phyloP scores from a whole-genome alignment of 192 early-diverging fungal species.

The Backusella tuberculispora region DNA sequence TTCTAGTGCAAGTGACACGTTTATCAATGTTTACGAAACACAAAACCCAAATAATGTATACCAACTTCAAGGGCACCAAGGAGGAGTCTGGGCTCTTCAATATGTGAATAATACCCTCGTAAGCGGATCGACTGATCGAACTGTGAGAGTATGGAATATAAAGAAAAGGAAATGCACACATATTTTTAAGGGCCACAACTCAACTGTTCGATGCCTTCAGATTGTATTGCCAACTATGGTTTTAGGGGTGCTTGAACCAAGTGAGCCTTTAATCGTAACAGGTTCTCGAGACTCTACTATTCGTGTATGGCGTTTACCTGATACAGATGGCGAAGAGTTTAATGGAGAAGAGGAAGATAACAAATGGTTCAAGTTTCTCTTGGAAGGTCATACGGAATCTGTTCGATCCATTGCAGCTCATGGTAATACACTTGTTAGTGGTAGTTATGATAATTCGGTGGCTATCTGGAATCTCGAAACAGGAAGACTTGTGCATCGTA shows the following conservation, averaged over 20 bases:
- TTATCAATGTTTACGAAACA: constrained; percentile 93
- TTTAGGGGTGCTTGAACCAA: constrained; percentile 61
- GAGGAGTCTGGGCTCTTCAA: constrained; percentile 98
- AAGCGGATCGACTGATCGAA: constrained; percentile 93
- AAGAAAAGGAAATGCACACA: constrained; percentile 89
- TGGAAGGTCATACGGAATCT: constrained; percentile 83
- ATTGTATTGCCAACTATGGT: constrained; percentile 79
- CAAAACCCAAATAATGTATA: constrained; percentile 8
- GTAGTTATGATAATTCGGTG: constrained; percentile 90
- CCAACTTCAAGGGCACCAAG: constrained; percentile 81
- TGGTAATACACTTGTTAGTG: constrained; percentile 86
- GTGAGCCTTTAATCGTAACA: constrained; percentile 87
- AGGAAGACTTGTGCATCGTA: constrained; percentile 69
- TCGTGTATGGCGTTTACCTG: constrained; percentile 91
- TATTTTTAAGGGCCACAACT: constrained; percentile 91
- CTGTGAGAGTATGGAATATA: constrained; percentile 97
- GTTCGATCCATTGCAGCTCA: constrained; percentile 92
- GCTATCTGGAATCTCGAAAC: constrained; percentile 88
- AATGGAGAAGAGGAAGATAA: constrained; percentile 53
- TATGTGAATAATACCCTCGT: constrained; percentile 89
- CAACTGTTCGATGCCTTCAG: constrained; percentile 92
- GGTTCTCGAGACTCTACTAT: constrained; percentile 93
- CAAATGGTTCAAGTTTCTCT: constrained; percentile 80
- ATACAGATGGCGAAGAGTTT: neutral
- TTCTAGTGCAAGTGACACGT: constrained; percentile 90